Percentiles rank a stretch among this genome's conserved stretches.
phyloP scores from a whole-genome alignment of 805 yeast species.

The Ogataea paradorogensis region DNA sequence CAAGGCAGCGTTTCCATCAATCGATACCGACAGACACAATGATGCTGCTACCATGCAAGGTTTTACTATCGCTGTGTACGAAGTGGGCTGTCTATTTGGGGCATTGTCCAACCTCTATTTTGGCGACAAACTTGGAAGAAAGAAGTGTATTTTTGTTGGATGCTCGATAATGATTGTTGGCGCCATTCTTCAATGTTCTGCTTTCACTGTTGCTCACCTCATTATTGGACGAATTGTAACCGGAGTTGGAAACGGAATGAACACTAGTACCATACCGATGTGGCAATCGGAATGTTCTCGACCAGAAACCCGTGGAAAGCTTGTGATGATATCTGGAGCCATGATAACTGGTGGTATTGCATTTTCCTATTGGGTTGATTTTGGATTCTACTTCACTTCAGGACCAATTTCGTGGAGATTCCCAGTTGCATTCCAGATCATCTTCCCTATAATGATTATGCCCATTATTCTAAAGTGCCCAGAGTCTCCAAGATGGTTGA shows the following conservation, averaged over 20 bases:
- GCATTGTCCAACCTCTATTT: constrained; percentile 40
- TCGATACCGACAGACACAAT: constrained; percentile 19
- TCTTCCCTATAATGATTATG: constrained; percentile 20
- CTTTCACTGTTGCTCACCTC: constrained; percentile 25
- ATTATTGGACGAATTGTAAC: constrained; percentile 34
- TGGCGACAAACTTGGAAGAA: constrained; percentile 43
- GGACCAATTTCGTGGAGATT: constrained; percentile 33
- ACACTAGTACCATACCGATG: constrained; percentile 36
- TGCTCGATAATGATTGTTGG: constrained; percentile 35
- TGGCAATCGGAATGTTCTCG: constrained; percentile 37
- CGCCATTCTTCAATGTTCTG: constrained; percentile 25
- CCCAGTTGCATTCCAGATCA: constrained; percentile 37
- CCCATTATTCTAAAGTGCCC: constrained; percentile 30
- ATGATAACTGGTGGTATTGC: constrained; percentile 28
- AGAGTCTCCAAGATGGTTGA: constrained; percentile 46
- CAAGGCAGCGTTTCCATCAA: constrained; percentile 24
- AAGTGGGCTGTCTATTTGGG: constrained; percentile 45
- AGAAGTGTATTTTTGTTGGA: constrained; percentile 37
- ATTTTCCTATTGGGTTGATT: constrained; percentile 37
- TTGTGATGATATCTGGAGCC: constrained; percentile 32
- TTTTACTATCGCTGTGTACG: constrained; percentile 48
- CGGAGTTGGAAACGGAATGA: constrained; percentile 37
- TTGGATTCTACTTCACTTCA: constrained; percentile 34
- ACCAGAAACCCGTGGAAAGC: constrained; percentile 32
- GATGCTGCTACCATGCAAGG: constrained; percentile 43